Percentiles rank a stretch among this genome's conserved stretches.
Evolutionary conservation across 257 asterid genomes (phyloP).

Genomic region (Osmanthus fragrans): DNA sequence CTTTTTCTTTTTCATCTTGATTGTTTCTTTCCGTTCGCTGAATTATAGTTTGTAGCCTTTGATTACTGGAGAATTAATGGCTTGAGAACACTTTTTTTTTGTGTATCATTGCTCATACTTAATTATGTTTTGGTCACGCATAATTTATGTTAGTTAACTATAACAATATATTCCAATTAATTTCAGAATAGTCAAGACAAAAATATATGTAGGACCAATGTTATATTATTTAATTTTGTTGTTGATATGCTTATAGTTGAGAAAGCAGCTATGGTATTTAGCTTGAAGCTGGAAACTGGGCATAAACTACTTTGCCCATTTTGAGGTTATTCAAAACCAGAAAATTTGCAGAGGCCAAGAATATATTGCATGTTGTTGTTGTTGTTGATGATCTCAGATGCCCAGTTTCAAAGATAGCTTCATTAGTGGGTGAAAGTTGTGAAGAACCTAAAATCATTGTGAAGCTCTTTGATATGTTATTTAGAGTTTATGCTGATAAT

Average conservation of each 20-base stretch:
- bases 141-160: no score
- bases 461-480: constrained; percentile 48
- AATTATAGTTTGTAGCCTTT: neutral
- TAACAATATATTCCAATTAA: no score
- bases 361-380: constrained; percentile 53
- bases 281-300: no score
- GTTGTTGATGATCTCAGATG: constrained; percentile 36
- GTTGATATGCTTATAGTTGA: no score
- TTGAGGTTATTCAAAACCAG: constrained; percentile 58
- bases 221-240: no score
- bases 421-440: constrained; percentile 24
- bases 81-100: neutral
- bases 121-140: neutral
- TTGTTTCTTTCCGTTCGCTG: neutral
- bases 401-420: constrained; percentile 51
- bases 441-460: constrained; percentile 26
- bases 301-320: no score
- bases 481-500: constrained; percentile 51
- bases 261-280: no score
- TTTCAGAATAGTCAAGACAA: no score
- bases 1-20: neutral
- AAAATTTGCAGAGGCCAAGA: constrained; percentile 64
- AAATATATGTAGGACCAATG: no score
- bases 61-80: neutral
- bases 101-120: neutral